Evolutionary conservation across 139 green algal species (phyloP).

Genomic region (Dunaliella primolecta): DNA sequence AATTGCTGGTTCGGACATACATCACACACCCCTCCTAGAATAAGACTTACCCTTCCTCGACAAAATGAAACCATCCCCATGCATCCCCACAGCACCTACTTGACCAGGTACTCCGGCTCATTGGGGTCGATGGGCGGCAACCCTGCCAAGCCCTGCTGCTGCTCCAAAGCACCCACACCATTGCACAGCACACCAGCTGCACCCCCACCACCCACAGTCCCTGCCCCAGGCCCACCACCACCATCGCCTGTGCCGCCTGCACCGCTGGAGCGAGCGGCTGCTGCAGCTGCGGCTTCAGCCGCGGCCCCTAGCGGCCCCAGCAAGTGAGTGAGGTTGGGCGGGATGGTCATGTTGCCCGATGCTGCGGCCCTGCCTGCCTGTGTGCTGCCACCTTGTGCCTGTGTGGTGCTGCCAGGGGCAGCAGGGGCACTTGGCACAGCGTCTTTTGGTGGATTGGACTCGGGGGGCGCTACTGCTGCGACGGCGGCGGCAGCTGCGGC

Average conservation of each 20-base stretch:
- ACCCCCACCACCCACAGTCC: background rate
- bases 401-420: background rate
- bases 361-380: conserved; percentile 58
- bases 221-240: background rate
- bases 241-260: too few species aligned
- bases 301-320: conserved; percentile 1
- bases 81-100: too few species aligned
- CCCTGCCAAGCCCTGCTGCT: background rate
- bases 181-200: background rate
- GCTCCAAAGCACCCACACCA: background rate
- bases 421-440: background rate
- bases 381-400: conserved; percentile 45
- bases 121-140: background rate
- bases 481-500: background rate
- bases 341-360: conserved; percentile 25
- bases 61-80: too few species aligned
- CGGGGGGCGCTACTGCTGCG: background rate
- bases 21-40: too few species aligned
- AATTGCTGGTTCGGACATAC: too few species aligned
- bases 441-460: background rate
- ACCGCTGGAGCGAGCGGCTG: conserved; percentile 9
- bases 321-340: background rate
- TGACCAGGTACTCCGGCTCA: conserved; percentile 82
- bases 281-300: conserved; percentile 7
- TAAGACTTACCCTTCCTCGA: too few species aligned